Evolutionary conservation across 768 basidiomycete genomes (phyloP), one percentile per base, ranked within the genome.

Genomic region (Cyclocybe aegerita): DNA sequence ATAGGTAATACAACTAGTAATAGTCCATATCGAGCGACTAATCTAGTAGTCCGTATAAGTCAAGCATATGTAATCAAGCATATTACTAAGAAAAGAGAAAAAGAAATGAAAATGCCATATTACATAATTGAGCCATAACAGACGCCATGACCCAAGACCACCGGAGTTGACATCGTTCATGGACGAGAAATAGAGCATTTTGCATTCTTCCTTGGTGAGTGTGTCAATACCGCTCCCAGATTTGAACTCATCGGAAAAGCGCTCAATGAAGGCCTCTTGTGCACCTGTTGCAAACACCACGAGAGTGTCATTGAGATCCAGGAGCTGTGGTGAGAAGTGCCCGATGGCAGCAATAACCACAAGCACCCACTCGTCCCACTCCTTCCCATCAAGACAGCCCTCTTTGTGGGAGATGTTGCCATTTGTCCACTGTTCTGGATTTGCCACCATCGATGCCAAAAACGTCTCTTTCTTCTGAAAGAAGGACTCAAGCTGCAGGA

Each of bases 111-210:
- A 23, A 23, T 23, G 23, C 3, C 23, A 23, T 23, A 23, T 23
- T 23, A 23, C 23, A 23, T 23, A 23, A 23, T 23, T 23, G 23
- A 23, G 23, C n/a, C n/a, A n/a, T n/a, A n/a, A n/a, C n/a, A n/a
- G n/a, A n/a, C n/a, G n/a, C n/a, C n/a, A n/a, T n/a, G n/a, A n/a
- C 0, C 65, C 63, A 0, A 68, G 49, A 0, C 52, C 57, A 0
- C 68, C 68, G 42, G 69, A 63, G 49, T 65, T 65, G 7, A 37
- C 50, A 43, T 67, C 64, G 39, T 70, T 70, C 2, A 66, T 68
- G 0, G 63, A 46, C 2, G 57, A 30, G 16, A 56, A 52, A 9
- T 36, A 65, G 2, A 57, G 37, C 2, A 32, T 11, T 0, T 46
- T 7, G 2, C 45, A 45, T 14, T 60, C 50, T 6, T 15, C 46